Percentiles rank a stretch among this genome's conserved stretches.
Evolutionary conservation across 2,329 filamentous ascomycete genomes (phyloP).

Genomic region (Claviceps paspali): DNA sequence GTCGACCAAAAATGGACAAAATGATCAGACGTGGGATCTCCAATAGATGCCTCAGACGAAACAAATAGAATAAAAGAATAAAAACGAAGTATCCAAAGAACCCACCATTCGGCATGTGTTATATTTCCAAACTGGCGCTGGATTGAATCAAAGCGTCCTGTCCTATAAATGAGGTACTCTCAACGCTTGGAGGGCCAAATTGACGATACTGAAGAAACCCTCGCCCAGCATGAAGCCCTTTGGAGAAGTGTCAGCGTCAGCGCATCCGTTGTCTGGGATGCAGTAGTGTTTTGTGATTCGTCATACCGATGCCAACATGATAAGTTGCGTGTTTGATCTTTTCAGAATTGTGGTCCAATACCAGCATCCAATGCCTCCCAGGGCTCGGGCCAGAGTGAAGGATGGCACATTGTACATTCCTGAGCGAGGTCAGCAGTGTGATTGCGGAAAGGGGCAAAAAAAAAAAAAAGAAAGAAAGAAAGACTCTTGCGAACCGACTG

Average conservation of each 20-base stretch:
- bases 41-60: slow-evolving; percentile 17
- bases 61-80: neutral
- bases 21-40: slow-evolving; percentile 35
- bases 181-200: slow-evolving; percentile 65
- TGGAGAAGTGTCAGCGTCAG: slow-evolving; percentile 5
- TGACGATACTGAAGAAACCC: slow-evolving; percentile 82
- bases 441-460: neutral
- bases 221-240: slow-evolving; percentile 86
- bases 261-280: too few species aligned
- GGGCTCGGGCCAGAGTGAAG: slow-evolving; percentile 77
- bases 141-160: too few species aligned
- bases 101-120: too few species aligned
- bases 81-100: too few species aligned
- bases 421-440: slow-evolving; percentile 13
- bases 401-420: slow-evolving; percentile 97
- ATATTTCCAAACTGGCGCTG: too few species aligned
- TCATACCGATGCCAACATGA: slow-evolving; percentile 64
- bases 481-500: slow-evolving; percentile 46
- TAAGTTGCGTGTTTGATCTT: slow-evolving; percentile 56
- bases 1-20: slow-evolving; percentile 29
- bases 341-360: slow-evolving; percentile 51
- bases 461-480: neutral
- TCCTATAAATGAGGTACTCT: slow-evolving; percentile 55
- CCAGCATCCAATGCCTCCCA: slow-evolving; percentile 60
- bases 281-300: neutral